Percentiles rank a stretch among this genome's conserved stretches.
Evolutionary conservation across 2,329 filamentous ascomycete species (phyloP).

Genomic region (Grosmannia huntii): DNA sequence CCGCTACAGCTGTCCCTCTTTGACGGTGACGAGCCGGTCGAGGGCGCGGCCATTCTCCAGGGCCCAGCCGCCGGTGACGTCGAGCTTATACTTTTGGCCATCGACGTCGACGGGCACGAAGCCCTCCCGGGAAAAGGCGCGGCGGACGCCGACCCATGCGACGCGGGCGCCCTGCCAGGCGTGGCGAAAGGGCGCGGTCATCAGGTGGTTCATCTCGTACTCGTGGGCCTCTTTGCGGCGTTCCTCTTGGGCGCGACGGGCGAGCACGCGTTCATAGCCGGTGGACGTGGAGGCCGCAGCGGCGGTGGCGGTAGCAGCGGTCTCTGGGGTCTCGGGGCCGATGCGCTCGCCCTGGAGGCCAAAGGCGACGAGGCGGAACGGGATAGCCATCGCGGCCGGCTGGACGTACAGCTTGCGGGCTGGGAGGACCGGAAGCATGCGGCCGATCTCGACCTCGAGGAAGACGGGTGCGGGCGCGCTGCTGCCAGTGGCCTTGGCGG

Average conservation of each 20-base stretch:
- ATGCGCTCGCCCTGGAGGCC: constrained; percentile 7
- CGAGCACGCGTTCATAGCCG: constrained; percentile 14
- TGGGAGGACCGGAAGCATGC: constrained; percentile 34
- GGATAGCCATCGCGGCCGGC: constrained; percentile 24
- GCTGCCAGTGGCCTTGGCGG: constrained; percentile 8
- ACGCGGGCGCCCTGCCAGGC: constrained; percentile 26
- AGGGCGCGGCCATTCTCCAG: constrained; percentile 46
- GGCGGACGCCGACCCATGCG: constrained; percentile 31
- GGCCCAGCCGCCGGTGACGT: constrained; percentile 43
- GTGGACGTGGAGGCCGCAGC: not conserved
- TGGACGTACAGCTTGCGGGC: constrained; percentile 27
- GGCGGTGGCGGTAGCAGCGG: not conserved
- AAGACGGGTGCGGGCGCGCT: constrained; percentile 21
- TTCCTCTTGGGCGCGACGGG: constrained; percentile 24
- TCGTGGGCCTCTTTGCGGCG: constrained; percentile 27
- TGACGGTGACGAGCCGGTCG: constrained; percentile 35
- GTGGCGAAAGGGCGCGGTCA: constrained; percentile 46
- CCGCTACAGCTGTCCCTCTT: not conserved
- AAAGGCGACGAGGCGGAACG: constrained; percentile 21
- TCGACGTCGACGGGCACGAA: constrained; percentile 38
- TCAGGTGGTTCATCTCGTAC: constrained; percentile 40
- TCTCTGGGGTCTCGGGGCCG: not conserved
- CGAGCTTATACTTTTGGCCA: constrained; percentile 39
- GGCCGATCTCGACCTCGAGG: constrained; percentile 39
- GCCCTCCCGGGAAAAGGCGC: constrained; percentile 43